A percentile compares a stretch with the other conserved stretches of the same genome.
Conservation (phyloP, 805 yeast genomes). For the Starmera amethionina region DNA sequence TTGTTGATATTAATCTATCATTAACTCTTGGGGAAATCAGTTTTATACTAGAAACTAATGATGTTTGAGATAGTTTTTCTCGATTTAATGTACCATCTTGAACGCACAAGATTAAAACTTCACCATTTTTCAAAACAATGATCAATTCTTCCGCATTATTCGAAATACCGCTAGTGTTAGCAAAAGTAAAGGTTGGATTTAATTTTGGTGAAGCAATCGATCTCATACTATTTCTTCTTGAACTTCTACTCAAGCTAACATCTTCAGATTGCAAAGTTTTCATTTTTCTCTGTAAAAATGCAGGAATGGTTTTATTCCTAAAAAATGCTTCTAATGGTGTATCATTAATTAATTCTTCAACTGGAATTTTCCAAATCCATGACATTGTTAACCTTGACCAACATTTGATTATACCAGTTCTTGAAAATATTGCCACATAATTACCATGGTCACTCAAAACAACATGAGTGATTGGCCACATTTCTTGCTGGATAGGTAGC, state of each 20-base stretch:
- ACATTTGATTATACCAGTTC: constrained; percentile 43
- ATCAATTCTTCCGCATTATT: constrained; percentile 31
- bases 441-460: constrained; percentile 51
- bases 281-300: constrained; percentile 26
- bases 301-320: constrained; percentile 42
- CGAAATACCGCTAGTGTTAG: constrained; percentile 12
- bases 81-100: constrained; percentile 33
- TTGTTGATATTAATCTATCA: constrained; percentile 55
- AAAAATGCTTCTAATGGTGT: constrained; percentile 50
- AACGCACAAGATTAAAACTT: constrained; percentile 38
- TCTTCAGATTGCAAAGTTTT: constrained; percentile 12
- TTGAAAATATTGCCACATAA: constrained; percentile 44
- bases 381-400: constrained; percentile 46
- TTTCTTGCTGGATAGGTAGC: constrained; percentile 30
- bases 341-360: constrained; percentile 24
- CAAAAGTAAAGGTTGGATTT: constrained; percentile 12
- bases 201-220: constrained; percentile 17
- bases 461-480: constrained; percentile 55
- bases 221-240: constrained; percentile 25
- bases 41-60: constrained; percentile 42
- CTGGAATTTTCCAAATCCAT: constrained; percentile 44
- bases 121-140: constrained; percentile 42
- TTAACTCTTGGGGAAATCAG: constrained; percentile 64
- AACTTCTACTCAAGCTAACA: constrained; percentile 6
- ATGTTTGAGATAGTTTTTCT: constrained; percentile 20